Evolutionary conservation across 2,329 filamentous ascomycete species (phyloP).

Genomic region (Diplodia corticola): DNA sequence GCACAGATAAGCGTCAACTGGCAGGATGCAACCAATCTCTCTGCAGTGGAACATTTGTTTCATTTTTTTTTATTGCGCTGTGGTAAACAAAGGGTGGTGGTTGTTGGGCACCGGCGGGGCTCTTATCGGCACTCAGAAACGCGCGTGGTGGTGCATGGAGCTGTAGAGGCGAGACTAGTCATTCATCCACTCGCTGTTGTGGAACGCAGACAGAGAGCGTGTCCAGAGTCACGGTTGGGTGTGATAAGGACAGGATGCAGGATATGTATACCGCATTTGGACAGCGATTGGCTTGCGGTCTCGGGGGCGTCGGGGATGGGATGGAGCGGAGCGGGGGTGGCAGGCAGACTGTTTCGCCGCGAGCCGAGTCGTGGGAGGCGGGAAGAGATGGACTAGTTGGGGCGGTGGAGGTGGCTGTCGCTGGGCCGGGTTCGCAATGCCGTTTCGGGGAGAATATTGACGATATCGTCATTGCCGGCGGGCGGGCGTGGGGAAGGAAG

Average conservation of each 20-base stretch:
- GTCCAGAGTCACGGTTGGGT: neutral
- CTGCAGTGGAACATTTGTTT: too few species aligned
- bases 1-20: too few species aligned
- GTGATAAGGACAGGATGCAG: neutral
- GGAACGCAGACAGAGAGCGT: too few species aligned
- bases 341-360: neutral
- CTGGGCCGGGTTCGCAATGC: constrained; percentile 9
- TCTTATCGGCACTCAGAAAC: neutral
- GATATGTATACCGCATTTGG: constrained; percentile 14
- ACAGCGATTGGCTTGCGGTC: neutral
- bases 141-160: neutral
- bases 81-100: too few species aligned
- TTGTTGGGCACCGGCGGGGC: too few species aligned
- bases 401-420: neutral
- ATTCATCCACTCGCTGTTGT: too few species aligned
- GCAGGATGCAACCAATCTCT: too few species aligned
- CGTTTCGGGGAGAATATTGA: constrained; percentile 8
- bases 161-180: neutral
- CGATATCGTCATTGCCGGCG: constrained; percentile 2
- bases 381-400: constrained; percentile 6
- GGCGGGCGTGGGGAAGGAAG: neutral
- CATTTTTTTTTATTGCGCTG: too few species aligned
- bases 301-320: neutral
- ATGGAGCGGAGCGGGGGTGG: constrained; percentile 8
- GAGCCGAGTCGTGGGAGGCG: neutral